Percentiles rank a stretch among this genome's conserved stretches.
phyloP scores from a whole-genome alignment of 331 rosid genomes.

The Malus hybrid region DNA sequence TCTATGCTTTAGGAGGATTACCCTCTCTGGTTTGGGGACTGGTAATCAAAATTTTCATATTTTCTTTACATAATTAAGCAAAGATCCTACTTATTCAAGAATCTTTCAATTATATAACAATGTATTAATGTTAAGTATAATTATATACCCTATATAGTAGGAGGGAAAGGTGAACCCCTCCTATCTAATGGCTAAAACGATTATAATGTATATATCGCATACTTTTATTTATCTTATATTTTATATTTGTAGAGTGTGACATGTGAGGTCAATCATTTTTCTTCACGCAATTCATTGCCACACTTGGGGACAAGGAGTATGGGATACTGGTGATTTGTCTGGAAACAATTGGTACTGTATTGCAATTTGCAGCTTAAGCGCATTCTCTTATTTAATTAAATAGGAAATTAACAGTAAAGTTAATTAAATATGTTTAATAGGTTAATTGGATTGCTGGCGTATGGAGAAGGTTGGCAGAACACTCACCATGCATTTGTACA shows the following conservation, averaged over 20 bases:
- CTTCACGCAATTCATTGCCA: conserved; percentile 21
- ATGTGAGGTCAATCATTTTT: background rate
- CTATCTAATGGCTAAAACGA: no score
- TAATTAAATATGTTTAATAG: conserved; percentile 12
- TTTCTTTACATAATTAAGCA: background rate
- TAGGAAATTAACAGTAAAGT: no score
- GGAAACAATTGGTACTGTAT: conserved; percentile 1
- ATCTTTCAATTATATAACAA: no score
- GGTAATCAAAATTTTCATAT: background rate
- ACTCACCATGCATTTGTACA: conserved; percentile 57
- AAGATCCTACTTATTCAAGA: no score
- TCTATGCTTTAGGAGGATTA: conserved; percentile 8
- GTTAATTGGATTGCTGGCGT: conserved; percentile 63
- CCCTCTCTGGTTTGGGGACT: conserved; percentile 22
- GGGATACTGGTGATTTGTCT: conserved; percentile 11
- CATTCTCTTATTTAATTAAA: no score
- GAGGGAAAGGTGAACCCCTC: no score
- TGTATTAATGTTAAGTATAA: no score
- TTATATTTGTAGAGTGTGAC: background rate
- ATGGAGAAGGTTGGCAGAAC: conserved; percentile 90
- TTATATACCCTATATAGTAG: no score
- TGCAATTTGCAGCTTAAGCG: no score
- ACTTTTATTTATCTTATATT: no score
- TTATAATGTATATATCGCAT: no score
- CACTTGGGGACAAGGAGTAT: conserved; percentile 3